Evolutionary conservation across 2,329 filamentous ascomycete species (phyloP).

Genomic region (Claviceps africana): DNA sequence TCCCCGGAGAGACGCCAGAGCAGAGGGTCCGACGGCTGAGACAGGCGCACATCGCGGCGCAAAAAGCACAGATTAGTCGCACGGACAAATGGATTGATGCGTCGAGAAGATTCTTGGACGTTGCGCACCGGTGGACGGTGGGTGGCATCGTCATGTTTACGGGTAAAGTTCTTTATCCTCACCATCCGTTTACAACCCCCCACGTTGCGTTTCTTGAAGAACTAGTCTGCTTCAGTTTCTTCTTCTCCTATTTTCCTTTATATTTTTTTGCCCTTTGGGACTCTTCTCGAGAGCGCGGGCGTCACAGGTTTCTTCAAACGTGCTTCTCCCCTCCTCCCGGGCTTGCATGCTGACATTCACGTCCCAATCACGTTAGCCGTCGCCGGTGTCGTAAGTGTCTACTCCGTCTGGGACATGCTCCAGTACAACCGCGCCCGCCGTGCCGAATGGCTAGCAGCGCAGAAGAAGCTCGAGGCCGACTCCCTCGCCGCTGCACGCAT

Average conservation of each 20-base stretch:
- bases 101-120: constrained; percentile 38
- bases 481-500: constrained; percentile 42
- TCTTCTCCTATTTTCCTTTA: not conserved
- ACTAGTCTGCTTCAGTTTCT: not conserved
- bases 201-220: not conserved
- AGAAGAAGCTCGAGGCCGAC: constrained; percentile 39
- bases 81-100: constrained; percentile 35
- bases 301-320: too few relatives aligned
- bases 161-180: constrained; percentile 24
- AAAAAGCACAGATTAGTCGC: constrained; percentile 40
- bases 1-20: constrained; percentile 46
- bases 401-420: constrained; percentile 49
- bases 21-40: constrained; percentile 56
- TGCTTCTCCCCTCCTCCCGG: not conserved
- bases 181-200: not conserved
- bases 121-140: constrained; percentile 41
- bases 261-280: too few relatives aligned
- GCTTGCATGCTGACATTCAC: not conserved
- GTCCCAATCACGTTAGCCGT: constrained; percentile 24
- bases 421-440: constrained; percentile 46
- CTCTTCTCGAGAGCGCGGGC: too few relatives aligned
- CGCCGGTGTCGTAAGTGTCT: constrained; percentile 40
- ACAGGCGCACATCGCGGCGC: constrained; percentile 53
- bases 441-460: constrained; percentile 42
- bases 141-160: constrained; percentile 41